phyloP scores from a whole-genome alignment of 257 asterid genomes.

The Plantago major region DNA sequence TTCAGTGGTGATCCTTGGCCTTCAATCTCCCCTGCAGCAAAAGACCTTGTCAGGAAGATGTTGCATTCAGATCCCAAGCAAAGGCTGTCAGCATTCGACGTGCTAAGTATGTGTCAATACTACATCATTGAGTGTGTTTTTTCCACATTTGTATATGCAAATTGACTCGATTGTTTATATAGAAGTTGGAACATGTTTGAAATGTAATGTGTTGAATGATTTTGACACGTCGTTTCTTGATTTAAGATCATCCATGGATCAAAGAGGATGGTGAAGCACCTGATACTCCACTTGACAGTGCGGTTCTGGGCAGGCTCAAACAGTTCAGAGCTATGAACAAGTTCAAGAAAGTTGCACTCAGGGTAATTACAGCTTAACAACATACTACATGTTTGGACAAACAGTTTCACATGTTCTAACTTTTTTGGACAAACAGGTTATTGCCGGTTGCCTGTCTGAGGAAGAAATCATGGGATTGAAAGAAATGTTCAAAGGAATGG shows the following conservation, averaged over 20 bases:
- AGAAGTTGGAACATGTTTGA: too few species aligned
- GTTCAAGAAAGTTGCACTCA: constrained; percentile 68
- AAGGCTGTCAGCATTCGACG: constrained; percentile 79
- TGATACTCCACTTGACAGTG: constrained; percentile 66
- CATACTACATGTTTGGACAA: neutral
- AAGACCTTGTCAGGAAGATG: constrained; percentile 89
- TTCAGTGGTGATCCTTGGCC: constrained; percentile 95
- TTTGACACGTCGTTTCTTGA: constrained; percentile 5
- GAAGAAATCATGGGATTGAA: constrained; percentile 75
- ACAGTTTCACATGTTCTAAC: neutral
- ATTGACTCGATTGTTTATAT: too few species aligned
- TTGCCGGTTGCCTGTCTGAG: constrained; percentile 72
- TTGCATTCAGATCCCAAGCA: constrained; percentile 70
- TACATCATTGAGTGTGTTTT: neutral
- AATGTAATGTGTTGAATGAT: neutral
- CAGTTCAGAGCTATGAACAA: constrained; percentile 78
- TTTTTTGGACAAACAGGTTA: constrained; percentile 37
- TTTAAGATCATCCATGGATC: constrained; percentile 69
- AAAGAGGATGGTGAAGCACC: constrained; percentile 85
- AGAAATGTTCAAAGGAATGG: constrained; percentile 68
- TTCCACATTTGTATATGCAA: too few species aligned
- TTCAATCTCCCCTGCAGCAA: constrained; percentile 77
- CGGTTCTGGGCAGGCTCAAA: constrained; percentile 61
- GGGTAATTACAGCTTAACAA: constrained; percentile 28
- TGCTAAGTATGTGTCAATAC: constrained; percentile 52